Evolutionary conservation across 2,329 filamentous ascomycete genomes (phyloP), one percentile per base, ranked within the genome.

Genomic region (Podosphaera xanthii): DNA sequence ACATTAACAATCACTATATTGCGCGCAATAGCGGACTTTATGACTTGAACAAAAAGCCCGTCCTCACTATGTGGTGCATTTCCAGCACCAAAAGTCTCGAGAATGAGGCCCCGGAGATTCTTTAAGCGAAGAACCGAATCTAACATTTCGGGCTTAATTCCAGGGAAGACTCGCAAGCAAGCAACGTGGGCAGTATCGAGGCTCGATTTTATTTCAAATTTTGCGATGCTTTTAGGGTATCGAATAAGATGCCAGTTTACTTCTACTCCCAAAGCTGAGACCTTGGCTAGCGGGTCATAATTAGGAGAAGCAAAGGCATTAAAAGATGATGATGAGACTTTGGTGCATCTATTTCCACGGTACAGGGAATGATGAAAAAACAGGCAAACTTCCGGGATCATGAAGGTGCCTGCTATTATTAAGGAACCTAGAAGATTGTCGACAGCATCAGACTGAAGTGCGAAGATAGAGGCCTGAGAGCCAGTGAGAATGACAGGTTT

Each of bases 331-430:
- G 83, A 80, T 33, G 82, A 82, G 34, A 84, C 76, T 68, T 87
- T 87, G 34, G 81, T 85, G 7, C 79, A 75, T 49, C 83, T 73
- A 64, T 86, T 87, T 9, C 83, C 83, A 12, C 83, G 77, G 65
- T 83, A 84, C 30, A 87, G 74, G 63, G 78, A 80, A 69, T 84
- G 80, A 67, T 86, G 83, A 72, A 87, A 87, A 71, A 84, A 87
- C 46, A 87, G 73, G 66, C 82, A 84, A 34, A 87, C 83, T 71
- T 87, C 83, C 0, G 83, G 83, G 58, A 87, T 83, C 76, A 83
- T 82, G 67, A 86, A 86, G 64, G 86, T 83, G 9, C 82, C 82
- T 12, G 83, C 83, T 59, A 87, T 79, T 60, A 86, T 81, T 61
- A 87, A 71, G 8, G 82, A 82, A 12, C 81, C 82, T 5, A 87